These are phyloP conservation scores for Leccinum ochraceum DNA, from an alignment of 768 basidiomycete genomes.

Conservation along the genomic window DNA sequence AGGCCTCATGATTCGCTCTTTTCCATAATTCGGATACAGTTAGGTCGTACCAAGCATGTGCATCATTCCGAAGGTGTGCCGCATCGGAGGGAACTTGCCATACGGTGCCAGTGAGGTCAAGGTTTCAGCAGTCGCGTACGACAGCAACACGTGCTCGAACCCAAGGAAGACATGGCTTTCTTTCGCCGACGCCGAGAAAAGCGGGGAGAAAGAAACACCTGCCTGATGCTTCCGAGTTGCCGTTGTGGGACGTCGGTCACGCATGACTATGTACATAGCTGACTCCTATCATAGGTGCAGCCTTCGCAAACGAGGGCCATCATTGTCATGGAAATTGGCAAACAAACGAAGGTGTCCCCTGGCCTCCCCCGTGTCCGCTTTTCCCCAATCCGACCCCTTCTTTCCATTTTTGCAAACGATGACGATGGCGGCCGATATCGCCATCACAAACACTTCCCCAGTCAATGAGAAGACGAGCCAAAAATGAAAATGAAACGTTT, in stretches of 20 bases:
- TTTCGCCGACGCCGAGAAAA: neutral
- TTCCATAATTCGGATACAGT: neutral
- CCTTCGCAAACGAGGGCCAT: neutral
- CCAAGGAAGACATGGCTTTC: constrained; percentile 5
- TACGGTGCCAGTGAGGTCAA: no score
- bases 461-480: neutral
- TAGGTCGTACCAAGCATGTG: neutral
- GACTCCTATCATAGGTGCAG: neutral
- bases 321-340: neutral
- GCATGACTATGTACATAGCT: neutral
- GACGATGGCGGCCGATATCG: neutral
- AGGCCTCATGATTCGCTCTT: neutral
- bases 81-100: neutral
- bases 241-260: neutral
- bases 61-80: neutral
- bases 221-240: neutral
- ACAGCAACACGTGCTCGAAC: constrained; percentile 4
- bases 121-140: neutral
- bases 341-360: neutral
- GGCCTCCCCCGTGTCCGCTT: neutral
- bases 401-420: neutral
- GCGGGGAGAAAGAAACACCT: neutral
- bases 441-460: neutral
- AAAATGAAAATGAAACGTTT: neutral
- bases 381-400: neutral